Conservation (phyloP, 495 filamentous ascomycete genomes). For the Emericellopsis terricola region DNA sequence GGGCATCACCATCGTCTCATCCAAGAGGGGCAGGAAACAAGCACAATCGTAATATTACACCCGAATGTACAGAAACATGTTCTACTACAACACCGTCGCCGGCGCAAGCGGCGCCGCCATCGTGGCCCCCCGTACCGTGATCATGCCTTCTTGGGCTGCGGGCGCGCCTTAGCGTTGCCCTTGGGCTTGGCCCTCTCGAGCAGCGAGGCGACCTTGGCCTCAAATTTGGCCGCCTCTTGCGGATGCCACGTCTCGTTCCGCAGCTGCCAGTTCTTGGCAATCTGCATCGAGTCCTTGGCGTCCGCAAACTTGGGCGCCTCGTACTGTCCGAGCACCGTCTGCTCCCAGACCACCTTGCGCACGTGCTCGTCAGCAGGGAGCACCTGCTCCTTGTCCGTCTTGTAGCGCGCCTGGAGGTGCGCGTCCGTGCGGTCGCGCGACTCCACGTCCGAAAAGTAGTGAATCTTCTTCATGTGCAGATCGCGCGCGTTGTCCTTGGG, state of each 20-base stretch:
- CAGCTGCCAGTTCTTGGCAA: constrained; percentile 1
- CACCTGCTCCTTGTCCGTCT: not conserved
- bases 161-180: too few species aligned
- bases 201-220: constrained; percentile 2
- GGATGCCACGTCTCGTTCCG: constrained; percentile 1
- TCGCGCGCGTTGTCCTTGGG: not conserved
- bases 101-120: too few species aligned
- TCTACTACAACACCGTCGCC: not conserved
- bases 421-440: not conserved
- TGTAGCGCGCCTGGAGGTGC: constrained; percentile 1
- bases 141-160: too few species aligned
- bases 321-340: constrained; percentile 1
- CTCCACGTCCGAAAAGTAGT: constrained; percentile 1
- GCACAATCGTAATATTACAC: too few species aligned
- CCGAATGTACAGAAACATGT: not conserved
- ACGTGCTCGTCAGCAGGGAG: constrained; percentile 1
- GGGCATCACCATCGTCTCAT: too few species aligned
- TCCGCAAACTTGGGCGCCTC: constrained; percentile 1
- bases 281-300: not conserved
- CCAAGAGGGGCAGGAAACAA: too few species aligned
- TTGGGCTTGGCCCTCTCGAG: not conserved
- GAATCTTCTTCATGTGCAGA: not conserved
- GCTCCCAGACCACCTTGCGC: not conserved
- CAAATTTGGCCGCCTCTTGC: not conserved
- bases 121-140: too few species aligned